Evolutionary conservation across 345 rosid genomes (phyloP).

Genomic region (Erodium maritimum): DNA sequence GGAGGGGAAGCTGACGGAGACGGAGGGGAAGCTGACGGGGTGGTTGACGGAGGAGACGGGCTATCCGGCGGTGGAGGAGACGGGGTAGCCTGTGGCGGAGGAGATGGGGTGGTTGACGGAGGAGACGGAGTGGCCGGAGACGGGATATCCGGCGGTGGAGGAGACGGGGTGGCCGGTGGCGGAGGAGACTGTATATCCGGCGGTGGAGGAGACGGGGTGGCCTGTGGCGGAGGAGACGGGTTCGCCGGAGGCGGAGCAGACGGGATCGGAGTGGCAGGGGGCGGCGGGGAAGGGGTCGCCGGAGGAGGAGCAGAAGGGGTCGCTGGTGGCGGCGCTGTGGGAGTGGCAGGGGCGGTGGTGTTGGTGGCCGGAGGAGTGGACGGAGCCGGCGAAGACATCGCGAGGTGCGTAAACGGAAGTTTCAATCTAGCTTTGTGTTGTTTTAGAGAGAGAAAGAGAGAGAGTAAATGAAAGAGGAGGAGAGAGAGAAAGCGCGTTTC

Average conservation of each 20-base stretch:
- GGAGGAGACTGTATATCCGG: constrained; percentile 14
- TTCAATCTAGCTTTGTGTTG: too few relatives aligned
- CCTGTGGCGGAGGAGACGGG: constrained; percentile 6
- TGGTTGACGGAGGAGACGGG: constrained; percentile 7
- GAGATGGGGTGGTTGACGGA: not conserved
- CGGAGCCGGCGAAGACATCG: constrained; percentile 7
- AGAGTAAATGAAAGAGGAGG: too few relatives aligned
- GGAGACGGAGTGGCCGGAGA: constrained; percentile 5
- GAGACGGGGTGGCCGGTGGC: constrained; percentile 1
- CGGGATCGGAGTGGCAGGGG: constrained; percentile 6
- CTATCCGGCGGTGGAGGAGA: constrained; percentile 13
- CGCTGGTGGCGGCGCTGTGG: constrained; percentile 12
- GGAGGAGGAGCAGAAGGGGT: constrained; percentile 11
- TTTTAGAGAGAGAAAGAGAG: too few relatives aligned
- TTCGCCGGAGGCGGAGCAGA: constrained; percentile 2
- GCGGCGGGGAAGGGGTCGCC: constrained; percentile 5
- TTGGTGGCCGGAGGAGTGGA: constrained; percentile 15
- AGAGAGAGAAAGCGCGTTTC: too few relatives aligned
- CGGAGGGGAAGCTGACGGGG: constrained; percentile 11
- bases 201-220: constrained; percentile 12
- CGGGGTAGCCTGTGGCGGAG: constrained; percentile 13
- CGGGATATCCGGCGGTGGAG: constrained; percentile 10
- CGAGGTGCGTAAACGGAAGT: too few relatives aligned
- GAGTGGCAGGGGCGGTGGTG: constrained; percentile 14
- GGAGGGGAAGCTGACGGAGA: constrained; percentile 7